phyloP scores from a whole-genome alignment of 1,284 basidiomycete genomes.

The Trametes versicolor region DNA sequence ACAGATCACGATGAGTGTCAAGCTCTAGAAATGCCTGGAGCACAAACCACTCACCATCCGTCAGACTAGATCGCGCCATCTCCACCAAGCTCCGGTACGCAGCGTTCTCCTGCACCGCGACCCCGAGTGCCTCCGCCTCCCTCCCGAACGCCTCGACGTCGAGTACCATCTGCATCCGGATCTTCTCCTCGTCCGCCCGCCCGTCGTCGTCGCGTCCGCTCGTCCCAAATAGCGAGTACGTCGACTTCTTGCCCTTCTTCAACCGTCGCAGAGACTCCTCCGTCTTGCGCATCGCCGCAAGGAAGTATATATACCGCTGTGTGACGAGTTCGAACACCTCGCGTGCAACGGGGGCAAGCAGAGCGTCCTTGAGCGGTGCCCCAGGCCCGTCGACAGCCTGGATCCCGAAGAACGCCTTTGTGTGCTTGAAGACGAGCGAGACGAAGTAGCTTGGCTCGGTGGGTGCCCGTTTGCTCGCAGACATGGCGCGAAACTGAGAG shows the following conservation, averaged over 20 bases:
- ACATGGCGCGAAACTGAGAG: slow-evolving; percentile 86
- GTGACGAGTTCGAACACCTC: no score
- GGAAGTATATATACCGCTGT: slow-evolving; percentile 43
- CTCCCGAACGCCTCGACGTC: slow-evolving; percentile 86
- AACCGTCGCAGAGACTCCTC: slow-evolving; percentile 59
- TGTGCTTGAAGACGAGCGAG: slow-evolving; percentile 79
- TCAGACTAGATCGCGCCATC: slow-evolving; percentile 59
- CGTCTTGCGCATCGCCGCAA: slow-evolving; percentile 83
- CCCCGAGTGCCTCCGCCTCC: slow-evolving; percentile 77
- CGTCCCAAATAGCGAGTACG: slow-evolving; percentile 71
- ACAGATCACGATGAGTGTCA: neutral
- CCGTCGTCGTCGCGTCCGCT: slow-evolving; percentile 69
- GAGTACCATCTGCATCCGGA: slow-evolving; percentile 77
- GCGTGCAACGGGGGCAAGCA: slow-evolving; percentile 44
- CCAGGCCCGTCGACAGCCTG: slow-evolving; percentile 64
- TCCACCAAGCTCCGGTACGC: slow-evolving; percentile 67
- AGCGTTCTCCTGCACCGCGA: slow-evolving; percentile 65
- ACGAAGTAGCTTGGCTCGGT: slow-evolving; percentile 89
- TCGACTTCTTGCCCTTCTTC: slow-evolving; percentile 85
- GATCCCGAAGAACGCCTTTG: slow-evolving; percentile 82
- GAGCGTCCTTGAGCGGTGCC: slow-evolving; percentile 61
- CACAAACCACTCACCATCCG: slow-evolving; percentile 37
- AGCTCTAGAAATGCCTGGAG: neutral
- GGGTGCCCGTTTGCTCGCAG: slow-evolving; percentile 69
- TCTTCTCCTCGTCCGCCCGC: slow-evolving; percentile 75